phyloP scores from a whole-genome alignment of 495 filamentous ascomycete species.

The Lophiostoma macrostomum region DNA sequence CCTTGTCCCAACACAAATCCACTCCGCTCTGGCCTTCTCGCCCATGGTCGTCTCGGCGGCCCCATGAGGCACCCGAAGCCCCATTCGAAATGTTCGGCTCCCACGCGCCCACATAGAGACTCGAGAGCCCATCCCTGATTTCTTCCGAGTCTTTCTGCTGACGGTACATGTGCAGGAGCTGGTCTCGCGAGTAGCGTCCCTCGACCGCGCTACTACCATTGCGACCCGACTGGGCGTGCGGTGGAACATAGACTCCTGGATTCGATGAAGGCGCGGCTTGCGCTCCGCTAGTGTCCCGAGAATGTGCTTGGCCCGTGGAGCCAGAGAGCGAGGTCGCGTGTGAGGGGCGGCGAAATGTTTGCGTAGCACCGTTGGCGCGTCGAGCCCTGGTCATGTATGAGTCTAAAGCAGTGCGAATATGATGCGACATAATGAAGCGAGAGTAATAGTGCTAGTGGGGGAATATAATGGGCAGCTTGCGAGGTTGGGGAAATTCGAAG shows the following conservation, averaged over 20 bases:
- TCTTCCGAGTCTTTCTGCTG: constrained; percentile 55
- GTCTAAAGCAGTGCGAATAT: background rate
- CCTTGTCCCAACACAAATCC: constrained; percentile 85
- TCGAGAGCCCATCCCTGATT: constrained; percentile 60
- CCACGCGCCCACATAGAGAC: constrained; percentile 73
- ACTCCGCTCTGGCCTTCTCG: constrained; percentile 63
- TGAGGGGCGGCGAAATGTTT: constrained; percentile 83
- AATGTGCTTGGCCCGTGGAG: constrained; percentile 18
- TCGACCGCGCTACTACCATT: constrained; percentile 56
- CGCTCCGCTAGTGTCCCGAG: constrained; percentile 33
- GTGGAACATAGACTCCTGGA: constrained; percentile 58
- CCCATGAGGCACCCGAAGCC: constrained; percentile 65
- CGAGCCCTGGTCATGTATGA: constrained; percentile 51
- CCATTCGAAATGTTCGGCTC: constrained; percentile 67
- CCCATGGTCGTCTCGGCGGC: constrained; percentile 62
- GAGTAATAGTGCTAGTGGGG: constrained; percentile 10
- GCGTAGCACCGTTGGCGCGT: constrained; percentile 74
- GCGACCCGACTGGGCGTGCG: constrained; percentile 58
- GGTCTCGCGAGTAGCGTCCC: constrained; percentile 74
- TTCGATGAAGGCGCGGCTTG: constrained; percentile 39
- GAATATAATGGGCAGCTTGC: constrained; percentile 5
- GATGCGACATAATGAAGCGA: background rate
- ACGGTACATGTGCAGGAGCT: constrained; percentile 74
- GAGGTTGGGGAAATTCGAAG: too few relatives aligned
- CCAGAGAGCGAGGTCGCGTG: constrained; percentile 54